Evolutionary conservation across 805 yeast species (phyloP).

Genomic region (Starmerella powellii): DNA sequence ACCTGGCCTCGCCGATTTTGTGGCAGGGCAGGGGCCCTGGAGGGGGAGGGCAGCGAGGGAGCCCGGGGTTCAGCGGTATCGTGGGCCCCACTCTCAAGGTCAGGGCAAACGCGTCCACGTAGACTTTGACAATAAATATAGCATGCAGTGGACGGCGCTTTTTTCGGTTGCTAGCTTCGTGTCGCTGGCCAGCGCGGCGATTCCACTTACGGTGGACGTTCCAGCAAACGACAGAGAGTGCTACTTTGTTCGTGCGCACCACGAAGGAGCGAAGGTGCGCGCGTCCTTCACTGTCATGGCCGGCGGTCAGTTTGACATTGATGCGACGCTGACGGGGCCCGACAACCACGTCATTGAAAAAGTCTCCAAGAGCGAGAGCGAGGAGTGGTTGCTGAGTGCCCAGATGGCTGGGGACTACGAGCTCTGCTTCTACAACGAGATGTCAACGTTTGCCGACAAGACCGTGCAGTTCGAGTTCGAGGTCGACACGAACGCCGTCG

Average conservation of each 20-base stretch:
- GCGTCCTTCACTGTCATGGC: conserved; percentile 75
- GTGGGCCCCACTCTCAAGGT: too few relatives aligned
- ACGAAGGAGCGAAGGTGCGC: conserved; percentile 48
- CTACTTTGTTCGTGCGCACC: conserved; percentile 55
- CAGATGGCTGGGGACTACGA: conserved; percentile 65
- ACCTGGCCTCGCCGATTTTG: too few relatives aligned
- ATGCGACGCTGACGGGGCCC: conserved; percentile 49
- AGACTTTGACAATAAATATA: too few relatives aligned
- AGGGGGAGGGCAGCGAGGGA: too few relatives aligned
- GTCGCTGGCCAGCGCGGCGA: conserved; percentile 17
- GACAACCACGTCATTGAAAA: conserved; percentile 40
- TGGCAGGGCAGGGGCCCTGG: too few relatives aligned
- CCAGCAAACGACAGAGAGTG: conserved; percentile 68
- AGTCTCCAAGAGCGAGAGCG: conserved; percentile 59
- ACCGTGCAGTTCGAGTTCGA: conserved; percentile 71
- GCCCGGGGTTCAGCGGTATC: too few relatives aligned
- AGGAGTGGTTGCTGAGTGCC: conserved; percentile 64
- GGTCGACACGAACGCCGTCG: conserved; percentile 33
- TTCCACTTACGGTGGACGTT: conserved; percentile 61
- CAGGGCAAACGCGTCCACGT: too few relatives aligned
- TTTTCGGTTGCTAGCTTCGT: conserved; percentile 9
- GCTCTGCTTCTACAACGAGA: conserved; percentile 72
- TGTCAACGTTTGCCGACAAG: conserved; percentile 72
- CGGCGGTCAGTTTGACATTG: conserved; percentile 71
- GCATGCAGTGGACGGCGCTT: conserved; percentile 1